Evolutionary conservation across 2,329 filamentous ascomycete species (phyloP).

Genomic region (Lasiodiplodia gonubiensis): DNA sequence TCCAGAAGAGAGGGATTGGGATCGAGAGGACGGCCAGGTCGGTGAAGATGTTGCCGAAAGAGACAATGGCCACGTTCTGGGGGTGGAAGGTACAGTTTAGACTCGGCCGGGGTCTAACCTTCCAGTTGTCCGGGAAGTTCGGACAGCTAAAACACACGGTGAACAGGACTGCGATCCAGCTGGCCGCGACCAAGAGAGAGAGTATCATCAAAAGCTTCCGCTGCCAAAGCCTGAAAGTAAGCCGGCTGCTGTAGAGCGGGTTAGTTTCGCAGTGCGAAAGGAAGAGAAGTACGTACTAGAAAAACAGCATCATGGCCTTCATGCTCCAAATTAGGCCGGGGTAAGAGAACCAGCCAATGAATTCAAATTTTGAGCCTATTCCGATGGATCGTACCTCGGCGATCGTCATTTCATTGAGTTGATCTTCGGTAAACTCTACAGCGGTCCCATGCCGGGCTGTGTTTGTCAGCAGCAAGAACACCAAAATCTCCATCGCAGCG

Average conservation of each 20-base stretch:
- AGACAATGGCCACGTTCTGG: constrained; percentile 40
- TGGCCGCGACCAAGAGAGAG: constrained; percentile 34
- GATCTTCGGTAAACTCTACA: constrained; percentile 6
- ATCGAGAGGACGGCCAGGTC: constrained; percentile 42
- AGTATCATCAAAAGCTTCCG: constrained; percentile 40
- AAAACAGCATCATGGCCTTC: constrained; percentile 41
- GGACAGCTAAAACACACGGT: constrained; percentile 40
- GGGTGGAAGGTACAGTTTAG: constrained; percentile 38
- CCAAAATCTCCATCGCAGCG: background rate
- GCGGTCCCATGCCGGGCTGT: constrained; percentile 10
- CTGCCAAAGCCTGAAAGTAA: constrained; percentile 43
- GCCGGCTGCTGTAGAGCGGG: constrained; percentile 33
- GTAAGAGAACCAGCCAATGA: constrained; percentile 35
- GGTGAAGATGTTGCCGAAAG: constrained; percentile 42
- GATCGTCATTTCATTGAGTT: background rate
- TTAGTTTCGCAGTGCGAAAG: constrained; percentile 31
- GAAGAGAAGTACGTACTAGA: constrained; percentile 30
- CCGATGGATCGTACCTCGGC: background rate
- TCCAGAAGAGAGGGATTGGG: constrained; percentile 44
- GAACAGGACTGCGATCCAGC: constrained; percentile 41
- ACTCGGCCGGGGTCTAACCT: constrained; percentile 37
- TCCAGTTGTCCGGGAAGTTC: constrained; percentile 39
- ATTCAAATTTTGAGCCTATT: constrained; percentile 13
- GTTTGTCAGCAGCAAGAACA: background rate
- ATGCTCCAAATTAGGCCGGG: constrained; percentile 46